phyloP scores from a whole-genome alignment of 179 eudicot genomes.

The Heliamphora pulchella region DNA sequence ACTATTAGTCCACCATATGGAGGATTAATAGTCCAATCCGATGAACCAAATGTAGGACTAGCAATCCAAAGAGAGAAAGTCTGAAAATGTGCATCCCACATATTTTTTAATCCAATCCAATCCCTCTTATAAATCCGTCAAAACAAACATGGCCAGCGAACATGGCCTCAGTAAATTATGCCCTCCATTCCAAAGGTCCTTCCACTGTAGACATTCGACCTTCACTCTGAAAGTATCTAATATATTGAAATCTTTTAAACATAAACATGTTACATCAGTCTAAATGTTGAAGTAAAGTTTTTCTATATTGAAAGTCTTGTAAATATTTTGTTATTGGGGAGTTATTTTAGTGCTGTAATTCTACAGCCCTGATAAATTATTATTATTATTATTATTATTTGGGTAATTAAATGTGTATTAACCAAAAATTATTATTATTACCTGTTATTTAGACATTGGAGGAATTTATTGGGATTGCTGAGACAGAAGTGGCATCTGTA shows the following conservation, averaged over 20 bases:
- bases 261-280: neutral
- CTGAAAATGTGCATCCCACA: too few species aligned
- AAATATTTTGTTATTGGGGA: neutral
- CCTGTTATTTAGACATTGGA: constrained; percentile 44
- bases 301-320: constrained; percentile 1
- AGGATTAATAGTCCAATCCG: too few species aligned
- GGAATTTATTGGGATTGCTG: constrained; percentile 54
- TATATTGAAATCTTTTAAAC: neutral
- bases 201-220: neutral
- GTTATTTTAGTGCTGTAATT: constrained; percentile 8
- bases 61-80: too few species aligned
- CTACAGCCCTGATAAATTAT: neutral
- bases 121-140: too few species aligned
- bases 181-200: neutral
- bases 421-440: too few species aligned
- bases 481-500: constrained; percentile 62
- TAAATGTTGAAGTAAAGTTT: neutral
- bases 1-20: too few species aligned
- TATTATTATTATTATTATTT: neutral
- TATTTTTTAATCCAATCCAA: too few species aligned
- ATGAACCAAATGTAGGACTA: too few species aligned
- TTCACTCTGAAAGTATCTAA: neutral
- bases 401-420: too few species aligned
- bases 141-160: too few species aligned
- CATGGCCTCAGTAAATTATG: neutral